Percentiles rank a stretch among this genome's conserved stretches.
These are phyloP conservation scores for Nicotiana obtusifolia DNA, from an alignment of 257 asterid species.

Conservation along the genomic window DNA sequence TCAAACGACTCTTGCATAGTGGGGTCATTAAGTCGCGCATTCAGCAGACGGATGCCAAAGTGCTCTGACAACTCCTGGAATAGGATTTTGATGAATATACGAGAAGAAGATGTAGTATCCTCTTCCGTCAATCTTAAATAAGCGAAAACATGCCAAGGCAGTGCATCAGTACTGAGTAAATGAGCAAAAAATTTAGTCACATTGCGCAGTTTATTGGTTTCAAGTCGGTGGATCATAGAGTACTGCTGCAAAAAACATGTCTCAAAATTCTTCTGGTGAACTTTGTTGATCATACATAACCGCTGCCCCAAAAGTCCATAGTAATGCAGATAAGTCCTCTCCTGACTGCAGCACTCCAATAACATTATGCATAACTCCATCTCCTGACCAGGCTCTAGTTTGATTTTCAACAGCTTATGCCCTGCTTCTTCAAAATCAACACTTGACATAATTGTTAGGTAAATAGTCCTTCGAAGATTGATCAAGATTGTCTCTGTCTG, in stretches of 20 bases:
- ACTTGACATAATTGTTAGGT: constrained; percentile 93
- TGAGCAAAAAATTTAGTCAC: constrained; percentile 94
- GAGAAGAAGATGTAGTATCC: constrained; percentile 94
- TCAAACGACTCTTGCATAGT: constrained; percentile 75
- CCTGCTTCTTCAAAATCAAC: constrained; percentile 98
- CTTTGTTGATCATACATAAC: constrained; percentile 77
- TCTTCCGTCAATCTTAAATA: constrained; percentile 90
- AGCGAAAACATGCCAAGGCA: constrained; percentile 81
- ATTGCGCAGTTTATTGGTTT: constrained; percentile 80
- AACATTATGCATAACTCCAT: constrained; percentile 88
- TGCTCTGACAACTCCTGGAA: constrained; percentile 93
- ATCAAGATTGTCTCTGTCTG: constrained; percentile 82
- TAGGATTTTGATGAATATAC: constrained; percentile 88
- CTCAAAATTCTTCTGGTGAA: constrained; percentile 83
- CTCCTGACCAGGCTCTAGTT: constrained; percentile 98
- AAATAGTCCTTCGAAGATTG: constrained; percentile 84
- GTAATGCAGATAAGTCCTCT: constrained; percentile 85
- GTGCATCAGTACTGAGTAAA: constrained; percentile 73
- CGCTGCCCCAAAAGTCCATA: constrained; percentile 93
- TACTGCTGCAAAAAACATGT: constrained; percentile 81
- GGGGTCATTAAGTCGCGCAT: constrained; percentile 72
- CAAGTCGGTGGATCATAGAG: constrained; percentile 87
- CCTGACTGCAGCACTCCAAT: constrained; percentile 99
- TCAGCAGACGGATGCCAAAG: constrained; percentile 73
- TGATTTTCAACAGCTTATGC: constrained; percentile 76